Base-by-base conservation (phyloP, 1,284 basidiomycete genomes). In the Marasmius oreades region DNA sequence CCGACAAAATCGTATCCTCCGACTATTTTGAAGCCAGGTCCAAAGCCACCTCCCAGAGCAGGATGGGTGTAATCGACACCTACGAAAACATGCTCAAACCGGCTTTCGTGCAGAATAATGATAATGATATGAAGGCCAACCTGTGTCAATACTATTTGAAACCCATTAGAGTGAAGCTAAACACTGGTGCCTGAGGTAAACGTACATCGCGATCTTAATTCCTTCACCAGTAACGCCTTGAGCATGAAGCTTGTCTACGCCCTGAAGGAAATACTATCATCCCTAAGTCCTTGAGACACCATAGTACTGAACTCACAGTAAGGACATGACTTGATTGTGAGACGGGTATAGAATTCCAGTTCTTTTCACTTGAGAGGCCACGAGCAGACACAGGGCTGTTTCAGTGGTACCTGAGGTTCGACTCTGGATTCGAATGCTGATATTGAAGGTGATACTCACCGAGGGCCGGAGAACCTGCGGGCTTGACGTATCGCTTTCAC, bases 21-120 rank as follows among this genome's bases (percentile, higher is more conserved):
- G 23, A 71, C 69, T 57, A 80, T 67, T 62, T 81, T 81, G 68
- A 74, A 75, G 4, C 77, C 77, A 0, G 72, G 60, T 3, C 80
- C 81, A 54, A 82, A 77, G 48, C 75, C 79, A 1, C 77, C 78
- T n/a, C 78, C 84, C 31, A 86, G 76, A 18, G 71, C 70, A 7
- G 79, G 77, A 59, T 81, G 76, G 1, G 73, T 79, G 66, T 80
- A 84, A 64, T 84, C 81, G 55, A 80, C 71, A 48, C 77, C 77
- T 56, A n/a, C n/a, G n/a, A n/a, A n/a, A n/a, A n/a, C n/a, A n/a
- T n/a, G n/a, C n/a, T n/a, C n/a, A n/a, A n/a, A n/a, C n/a, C n/a
- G n/a, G n/a, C n/a, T n/a, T 20, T 14, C 31, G 16, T 8, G 24
- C 42, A 28, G 14, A 26, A 47, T 7, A 11, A 33, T 24, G 8